Evolutionary conservation across 2,329 filamentous ascomycete genomes (phyloP), one percentile per base, ranked within the genome.

Genomic region (Periconia digitata): DNA sequence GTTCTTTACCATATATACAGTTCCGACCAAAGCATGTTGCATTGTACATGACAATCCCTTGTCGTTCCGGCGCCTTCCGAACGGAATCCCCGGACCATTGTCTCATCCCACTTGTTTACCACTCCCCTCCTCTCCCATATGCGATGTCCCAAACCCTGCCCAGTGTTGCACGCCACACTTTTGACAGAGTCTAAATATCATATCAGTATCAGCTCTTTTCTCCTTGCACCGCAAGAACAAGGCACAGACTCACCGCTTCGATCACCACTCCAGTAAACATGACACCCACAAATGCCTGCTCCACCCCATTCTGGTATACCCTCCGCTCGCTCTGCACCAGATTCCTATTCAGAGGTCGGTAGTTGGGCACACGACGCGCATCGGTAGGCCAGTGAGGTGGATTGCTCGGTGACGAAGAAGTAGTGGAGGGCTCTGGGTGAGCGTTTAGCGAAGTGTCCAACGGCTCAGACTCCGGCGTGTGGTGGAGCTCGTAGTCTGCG

Each of bases 71-170:
- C n/a, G n/a, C n/a, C n/a, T n/a, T n/a, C n/a, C n/a, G n/a, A n/a
- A n/a, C n/a, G n/a, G n/a, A n/a, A n/a, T n/a, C 27, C 27, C 27
- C 27, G 12, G 12, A 27, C 24, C 24, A 27, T 15, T 32, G n/a
- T 15, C 27, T 32, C 27, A 32, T 12, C 12, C n/a, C 27, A 32
- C 27, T 4, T 12, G 21, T 27, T 62, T 47, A 78, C 60, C 71
- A 79, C 60, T 84, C 81, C 12, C 81, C 80, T 10, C 82, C 80
- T 47, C 84, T 66, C 24, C 76, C 73, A 56, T 81, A 81, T 24
- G 72, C 72, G 43, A 82, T 63, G 50, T 77, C 70, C 58, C 78
- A 79, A 8, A 80, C 50, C 49, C 63, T 76, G 0, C 79, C 80
- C 2, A 74, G 69, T 0, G 79, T 82, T 5, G 63, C 64, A n/a